Conservation (phyloP, 2,329 filamentous ascomycete genomes). For the Knufia fluminis region DNA sequence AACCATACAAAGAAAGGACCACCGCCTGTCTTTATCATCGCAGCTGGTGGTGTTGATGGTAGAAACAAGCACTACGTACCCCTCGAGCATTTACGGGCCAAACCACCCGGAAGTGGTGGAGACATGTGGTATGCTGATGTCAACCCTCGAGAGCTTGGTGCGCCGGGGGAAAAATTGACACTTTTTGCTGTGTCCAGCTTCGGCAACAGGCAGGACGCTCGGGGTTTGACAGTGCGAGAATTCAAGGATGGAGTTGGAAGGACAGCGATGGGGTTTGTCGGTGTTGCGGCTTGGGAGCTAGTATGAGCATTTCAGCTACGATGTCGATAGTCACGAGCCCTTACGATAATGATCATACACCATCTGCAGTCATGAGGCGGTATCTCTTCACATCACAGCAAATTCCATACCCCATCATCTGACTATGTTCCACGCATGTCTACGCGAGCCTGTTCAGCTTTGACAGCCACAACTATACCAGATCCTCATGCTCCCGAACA, state of each 20-base stretch:
- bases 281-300: constrained; percentile 48
- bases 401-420: too few species aligned
- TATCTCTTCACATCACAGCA: too few species aligned
- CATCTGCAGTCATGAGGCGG: too few species aligned
- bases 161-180: constrained; percentile 57
- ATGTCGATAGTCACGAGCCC: too few species aligned
- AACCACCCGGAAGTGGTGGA: constrained; percentile 51
- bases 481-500: too few species aligned
- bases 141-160: constrained; percentile 52
- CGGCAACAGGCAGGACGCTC: constrained; percentile 40
- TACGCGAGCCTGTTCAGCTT: too few species aligned
- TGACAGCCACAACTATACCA: too few species aligned
- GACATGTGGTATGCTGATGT: constrained; percentile 78
- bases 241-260: constrained; percentile 41
- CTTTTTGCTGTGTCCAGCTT: constrained; percentile 53
- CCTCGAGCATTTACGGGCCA: constrained; percentile 45
- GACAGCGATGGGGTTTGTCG: constrained; percentile 41
- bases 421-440: too few species aligned
- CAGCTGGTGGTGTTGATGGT: constrained; percentile 57
- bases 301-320: constrained; percentile 22
- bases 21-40: constrained; percentile 61
- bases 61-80: constrained; percentile 58
- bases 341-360: too few species aligned
- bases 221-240: constrained; percentile 43
- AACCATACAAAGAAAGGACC: constrained; percentile 53